These are phyloP conservation scores for Trichoderma reesei DNA, from an alignment of 495 filamentous ascomycete genomes.

Conservation along the genomic window DNA sequence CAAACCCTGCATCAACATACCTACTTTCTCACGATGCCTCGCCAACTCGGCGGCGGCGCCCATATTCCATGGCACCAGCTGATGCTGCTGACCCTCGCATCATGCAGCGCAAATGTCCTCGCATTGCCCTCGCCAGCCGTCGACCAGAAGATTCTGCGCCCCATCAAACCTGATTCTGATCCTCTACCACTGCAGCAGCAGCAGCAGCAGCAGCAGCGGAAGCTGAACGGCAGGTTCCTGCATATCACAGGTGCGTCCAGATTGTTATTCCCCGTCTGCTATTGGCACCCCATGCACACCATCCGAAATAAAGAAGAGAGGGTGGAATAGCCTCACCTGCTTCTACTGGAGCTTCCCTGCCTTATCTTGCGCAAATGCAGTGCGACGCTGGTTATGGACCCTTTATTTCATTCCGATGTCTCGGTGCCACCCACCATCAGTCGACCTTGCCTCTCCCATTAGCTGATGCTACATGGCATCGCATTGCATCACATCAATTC, in stretches of 20 bases:
- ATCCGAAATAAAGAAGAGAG: not conserved
- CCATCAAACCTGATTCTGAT: not conserved
- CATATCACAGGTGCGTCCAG: slow-evolving; percentile 75
- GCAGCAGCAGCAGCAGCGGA: slow-evolving; percentile 30
- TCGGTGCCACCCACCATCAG: not conserved
- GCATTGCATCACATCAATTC: not conserved
- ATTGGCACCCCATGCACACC: not conserved
- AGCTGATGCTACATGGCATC: not conserved
- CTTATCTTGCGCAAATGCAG: not conserved
- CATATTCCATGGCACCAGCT: not conserved
- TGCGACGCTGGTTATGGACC: not conserved
- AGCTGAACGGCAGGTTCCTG: slow-evolving; percentile 73
- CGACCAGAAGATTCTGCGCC: slow-evolving; percentile 9
- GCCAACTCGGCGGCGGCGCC: slow-evolving; percentile 5
- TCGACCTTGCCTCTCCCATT: slow-evolving; percentile 11
- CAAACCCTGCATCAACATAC: not conserved
- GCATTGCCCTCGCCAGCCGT: not conserved
- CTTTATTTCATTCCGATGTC: not conserved
- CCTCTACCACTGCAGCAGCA: slow-evolving; percentile 22
- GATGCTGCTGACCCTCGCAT: not conserved
- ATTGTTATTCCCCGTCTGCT: slow-evolving; percentile 10
- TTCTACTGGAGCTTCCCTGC: slow-evolving; percentile 2
- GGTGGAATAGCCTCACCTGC: not conserved
- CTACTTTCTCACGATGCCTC: not conserved
- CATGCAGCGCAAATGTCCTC: not conserved